Evolutionary conservation across 345 rosid genomes (phyloP).

Genomic region (Citropsis articulata): DNA sequence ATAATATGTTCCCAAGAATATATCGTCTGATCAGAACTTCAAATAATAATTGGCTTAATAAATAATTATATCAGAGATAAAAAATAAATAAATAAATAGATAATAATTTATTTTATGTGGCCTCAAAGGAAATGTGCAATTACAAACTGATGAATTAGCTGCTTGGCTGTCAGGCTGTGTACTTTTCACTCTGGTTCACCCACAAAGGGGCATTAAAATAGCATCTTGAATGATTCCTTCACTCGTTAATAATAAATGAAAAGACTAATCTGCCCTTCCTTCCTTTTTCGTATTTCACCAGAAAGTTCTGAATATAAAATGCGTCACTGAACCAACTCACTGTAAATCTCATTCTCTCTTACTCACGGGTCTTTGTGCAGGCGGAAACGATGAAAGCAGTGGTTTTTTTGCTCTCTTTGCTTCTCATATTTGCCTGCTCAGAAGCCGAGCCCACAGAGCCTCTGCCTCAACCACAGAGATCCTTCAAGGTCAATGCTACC

Average conservation of each 20-base stretch:
- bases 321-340: not conserved
- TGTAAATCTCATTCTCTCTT: too few relatives aligned
- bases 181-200: not conserved
- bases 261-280: not conserved
- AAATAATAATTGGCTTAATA: too few relatives aligned
- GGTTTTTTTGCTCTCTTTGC: constrained; percentile 10
- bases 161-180: too few relatives aligned
- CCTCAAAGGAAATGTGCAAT: too few relatives aligned
- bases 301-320: not conserved
- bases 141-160: too few relatives aligned
- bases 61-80: too few relatives aligned
- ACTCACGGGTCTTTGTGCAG: not conserved
- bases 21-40: too few relatives aligned
- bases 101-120: too few relatives aligned
- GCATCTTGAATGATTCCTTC: not conserved
- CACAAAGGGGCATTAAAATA: not conserved
- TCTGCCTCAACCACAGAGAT: constrained; percentile 35
- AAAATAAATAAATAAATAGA: too few relatives aligned
- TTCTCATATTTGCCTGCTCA: constrained; percentile 8
- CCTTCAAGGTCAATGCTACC: constrained; percentile 38
- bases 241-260: not conserved
- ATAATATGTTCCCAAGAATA: too few relatives aligned
- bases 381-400: constrained; percentile 12
- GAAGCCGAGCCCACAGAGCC: constrained; percentile 17
- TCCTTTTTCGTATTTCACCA: not conserved